phyloP scores from a whole-genome alignment of 768 basidiomycete genomes.

The Serendipita sp. region DNA sequence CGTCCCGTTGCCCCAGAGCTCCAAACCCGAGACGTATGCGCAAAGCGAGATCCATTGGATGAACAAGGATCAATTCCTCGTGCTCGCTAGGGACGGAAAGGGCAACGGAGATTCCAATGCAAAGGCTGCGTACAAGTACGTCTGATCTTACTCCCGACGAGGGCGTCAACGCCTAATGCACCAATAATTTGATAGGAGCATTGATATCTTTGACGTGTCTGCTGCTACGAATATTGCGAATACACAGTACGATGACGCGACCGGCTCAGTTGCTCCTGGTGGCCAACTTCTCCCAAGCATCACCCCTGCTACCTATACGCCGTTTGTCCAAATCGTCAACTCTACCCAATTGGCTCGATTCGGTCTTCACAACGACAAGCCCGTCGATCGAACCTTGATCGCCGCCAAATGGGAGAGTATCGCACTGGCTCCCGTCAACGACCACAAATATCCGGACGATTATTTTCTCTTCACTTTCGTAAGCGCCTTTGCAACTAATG shows the following conservation, averaged over 20 bases:
- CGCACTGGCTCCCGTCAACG: constrained; percentile 38
- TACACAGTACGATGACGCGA: constrained; percentile 37
- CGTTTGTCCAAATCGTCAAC: constrained; percentile 42
- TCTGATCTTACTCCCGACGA: neutral
- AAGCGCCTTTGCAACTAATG: constrained; percentile 13
- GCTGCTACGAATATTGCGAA: constrained; percentile 45
- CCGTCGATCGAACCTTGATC: constrained; percentile 36
- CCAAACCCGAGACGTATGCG: constrained; percentile 33
- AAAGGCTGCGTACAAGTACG: constrained; percentile 37
- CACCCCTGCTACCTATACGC: constrained; percentile 35
- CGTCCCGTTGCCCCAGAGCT: constrained; percentile 38
- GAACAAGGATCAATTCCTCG: constrained; percentile 34
- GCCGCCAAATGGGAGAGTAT: constrained; percentile 54
- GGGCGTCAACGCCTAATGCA: too few species aligned
- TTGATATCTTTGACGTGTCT: constrained; percentile 41
- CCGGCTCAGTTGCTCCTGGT: constrained; percentile 32
- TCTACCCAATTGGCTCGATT: constrained; percentile 38
- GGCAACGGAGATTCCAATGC: constrained; percentile 38
- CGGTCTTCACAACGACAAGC: constrained; percentile 47
- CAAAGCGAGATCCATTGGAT: constrained; percentile 46
- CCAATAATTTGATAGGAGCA: constrained; percentile 24
- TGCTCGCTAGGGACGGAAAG: constrained; percentile 42
- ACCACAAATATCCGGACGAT: constrained; percentile 38
- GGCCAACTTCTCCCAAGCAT: constrained; percentile 33
- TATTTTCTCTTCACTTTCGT: constrained; percentile 52